Evolutionary conservation across 352 stramenopile genomes (phyloP).

Genomic region (Phytopythium sindhum): DNA sequence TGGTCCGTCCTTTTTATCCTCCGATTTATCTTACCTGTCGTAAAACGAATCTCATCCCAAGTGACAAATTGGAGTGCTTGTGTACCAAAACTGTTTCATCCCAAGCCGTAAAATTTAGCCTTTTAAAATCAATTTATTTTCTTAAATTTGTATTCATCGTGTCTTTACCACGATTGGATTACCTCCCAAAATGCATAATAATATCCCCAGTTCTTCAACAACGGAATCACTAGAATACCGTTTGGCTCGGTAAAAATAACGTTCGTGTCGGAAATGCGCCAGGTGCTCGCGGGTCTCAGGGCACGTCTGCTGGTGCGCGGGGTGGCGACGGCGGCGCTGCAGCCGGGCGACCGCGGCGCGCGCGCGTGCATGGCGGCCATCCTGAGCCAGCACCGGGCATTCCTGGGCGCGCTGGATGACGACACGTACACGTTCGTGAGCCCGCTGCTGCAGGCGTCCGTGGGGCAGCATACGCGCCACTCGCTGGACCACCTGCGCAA

Average conservation of each 20-base stretch:
- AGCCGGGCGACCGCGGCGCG: slow-evolving; percentile 15
- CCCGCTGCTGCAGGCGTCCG: slow-evolving; percentile 48
- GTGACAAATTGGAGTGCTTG: neutral
- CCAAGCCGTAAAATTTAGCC: neutral
- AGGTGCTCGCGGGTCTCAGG: no score
- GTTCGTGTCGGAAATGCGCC: no score
- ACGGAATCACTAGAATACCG: no score
- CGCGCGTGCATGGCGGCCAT: slow-evolving; percentile 52
- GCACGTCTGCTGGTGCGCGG: neutral
- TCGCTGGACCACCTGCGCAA: slow-evolving; percentile 79
- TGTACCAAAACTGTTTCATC: neutral
- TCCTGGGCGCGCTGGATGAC: slow-evolving; percentile 49
- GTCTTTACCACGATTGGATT: no score
- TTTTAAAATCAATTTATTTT: no score
- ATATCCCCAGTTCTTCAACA: no score
- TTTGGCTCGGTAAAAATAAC: no score
- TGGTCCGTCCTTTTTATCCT: no score
- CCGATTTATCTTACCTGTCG: no score
- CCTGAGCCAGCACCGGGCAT: slow-evolving; percentile 55
- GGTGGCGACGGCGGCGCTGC: slow-evolving; percentile 4
- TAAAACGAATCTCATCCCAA: no score
- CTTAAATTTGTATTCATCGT: no score
- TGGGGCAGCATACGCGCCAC: slow-evolving; percentile 78
- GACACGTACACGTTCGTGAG: slow-evolving; percentile 65
- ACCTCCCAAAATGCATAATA: no score